phyloP scores from a whole-genome alignment of 306 rosid species.

The Prunus padus region DNA sequence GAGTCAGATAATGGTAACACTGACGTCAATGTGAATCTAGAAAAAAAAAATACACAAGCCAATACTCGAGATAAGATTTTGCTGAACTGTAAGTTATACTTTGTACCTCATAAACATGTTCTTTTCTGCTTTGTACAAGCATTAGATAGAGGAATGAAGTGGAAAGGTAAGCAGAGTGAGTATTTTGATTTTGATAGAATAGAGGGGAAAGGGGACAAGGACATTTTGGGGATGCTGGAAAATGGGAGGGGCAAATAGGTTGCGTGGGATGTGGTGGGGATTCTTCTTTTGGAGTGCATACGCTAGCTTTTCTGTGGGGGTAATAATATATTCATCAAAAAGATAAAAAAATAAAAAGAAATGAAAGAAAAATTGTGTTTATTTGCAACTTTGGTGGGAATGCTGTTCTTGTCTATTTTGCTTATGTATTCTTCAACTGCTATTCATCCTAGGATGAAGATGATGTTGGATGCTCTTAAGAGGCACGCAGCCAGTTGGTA shows the following conservation, averaged over 20 bases:
- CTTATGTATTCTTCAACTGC: slow-evolving; percentile 28
- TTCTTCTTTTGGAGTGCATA: slow-evolving; percentile 61
- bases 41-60: no score
- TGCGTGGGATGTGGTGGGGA: slow-evolving; percentile 54
- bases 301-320: slow-evolving; percentile 50
- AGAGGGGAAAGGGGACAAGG: slow-evolving; percentile 1
- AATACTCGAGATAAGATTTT: slow-evolving; percentile 11
- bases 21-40: neutral
- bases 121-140: slow-evolving; percentile 4
- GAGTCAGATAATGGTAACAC: slow-evolving; percentile 5
- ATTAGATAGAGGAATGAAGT: slow-evolving; percentile 21
- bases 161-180: slow-evolving; percentile 9
- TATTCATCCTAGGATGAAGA: slow-evolving; percentile 16
- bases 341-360: slow-evolving; percentile 3
- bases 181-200: neutral
- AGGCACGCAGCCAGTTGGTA: slow-evolving; percentile 35
- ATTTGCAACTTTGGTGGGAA: slow-evolving; percentile 28
- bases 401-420: slow-evolving; percentile 20
- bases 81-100: neutral
- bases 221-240: slow-evolving; percentile 11
- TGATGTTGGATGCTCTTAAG: slow-evolving; percentile 51
- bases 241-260: slow-evolving; percentile 47
- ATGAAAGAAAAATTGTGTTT: neutral
- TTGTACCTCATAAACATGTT: slow-evolving; percentile 5
- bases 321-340: neutral